Base-by-base conservation (phyloP, 139 green algal genomes). In the Mesotaenium endlicherianum region DNA sequence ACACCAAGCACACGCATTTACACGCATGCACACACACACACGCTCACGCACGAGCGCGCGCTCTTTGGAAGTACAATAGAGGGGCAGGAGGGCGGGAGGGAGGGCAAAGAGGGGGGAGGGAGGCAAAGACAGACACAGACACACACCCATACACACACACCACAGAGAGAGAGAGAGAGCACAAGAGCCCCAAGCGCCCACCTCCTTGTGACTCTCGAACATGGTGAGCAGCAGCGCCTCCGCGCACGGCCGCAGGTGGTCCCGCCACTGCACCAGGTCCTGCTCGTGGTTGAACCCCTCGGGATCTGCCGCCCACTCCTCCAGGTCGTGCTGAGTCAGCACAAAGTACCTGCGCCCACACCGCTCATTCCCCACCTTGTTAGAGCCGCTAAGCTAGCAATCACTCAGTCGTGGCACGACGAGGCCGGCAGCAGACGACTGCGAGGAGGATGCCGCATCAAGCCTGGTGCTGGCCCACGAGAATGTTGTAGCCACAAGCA, bases 221-320 rank as follows among this genome's bases (percentile, higher is more conserved):
- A 89, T 34, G 16, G 43, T 31, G 34, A 88, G 2, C 6, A 64
- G 84, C 20, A 84, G 74, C 20, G 80, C 64, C 72, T 97, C 92
- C 0, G 94, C 93, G 79, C 91, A 94, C 38, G 88, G 85, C 14
- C 91, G 89, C 42, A 93, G 55, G 50, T 85, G 85, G 31, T 97
- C 94, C 82, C 92, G 50, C 87, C 86, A 93, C 1, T 82, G 83
- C 11, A 80, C 84, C 38, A 82, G 75, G 49, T 92, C 89, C 17
- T 91, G 74, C 40, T 92, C 81, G 43, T 95, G 90, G 59, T 93
- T 88, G 75, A 94, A 97, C 30, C 86, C 91, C 89, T 97, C 94
- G 0, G 91, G 82, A 34, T 75, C 70, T 0, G 81, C 85, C 34
- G 86, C 53, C 92, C 93, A 96, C n/a, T 90, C 85, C 80, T 93